These are phyloP conservation scores for Hypholoma fasciculare DNA, from an alignment of 768 basidiomycete genomes.

Conservation along the genomic window DNA sequence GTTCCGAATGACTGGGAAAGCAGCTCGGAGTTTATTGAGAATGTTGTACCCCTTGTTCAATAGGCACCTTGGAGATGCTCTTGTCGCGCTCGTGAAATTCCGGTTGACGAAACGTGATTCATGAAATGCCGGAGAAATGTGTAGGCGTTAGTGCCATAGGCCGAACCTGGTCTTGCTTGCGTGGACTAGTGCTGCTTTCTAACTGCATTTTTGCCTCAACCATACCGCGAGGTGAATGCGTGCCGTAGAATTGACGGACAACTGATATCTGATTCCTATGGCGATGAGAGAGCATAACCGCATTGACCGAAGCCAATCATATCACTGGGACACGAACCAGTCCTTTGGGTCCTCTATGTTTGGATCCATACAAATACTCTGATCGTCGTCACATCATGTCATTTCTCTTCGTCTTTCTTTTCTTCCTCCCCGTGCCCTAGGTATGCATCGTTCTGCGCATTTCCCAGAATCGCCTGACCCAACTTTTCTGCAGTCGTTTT, in stretches of 20 bases:
- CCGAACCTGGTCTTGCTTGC: too few relatives aligned
- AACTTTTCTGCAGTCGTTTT: conserved; percentile 34
- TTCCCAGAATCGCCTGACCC: conserved; percentile 1
- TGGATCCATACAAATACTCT: conserved; percentile 34
- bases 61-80: background rate
- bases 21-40: background rate
- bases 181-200: too few relatives aligned
- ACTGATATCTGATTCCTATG: conserved; percentile 14
- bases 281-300: conserved; percentile 20
- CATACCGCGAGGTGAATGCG: background rate
- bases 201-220: too few relatives aligned
- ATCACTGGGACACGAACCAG: conserved; percentile 20
- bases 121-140: too few relatives aligned
- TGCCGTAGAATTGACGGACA: conserved; percentile 6
- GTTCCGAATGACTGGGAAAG: background rate
- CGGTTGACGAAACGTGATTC: too few relatives aligned
- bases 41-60: background rate
- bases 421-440: conserved; percentile 33
- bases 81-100: background rate
- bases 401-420: conserved; percentile 27
- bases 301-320: conserved; percentile 32
- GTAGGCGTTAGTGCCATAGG: too few relatives aligned
- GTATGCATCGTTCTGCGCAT: conserved; percentile 14
- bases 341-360: conserved; percentile 25
- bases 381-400: conserved; percentile 26